phyloP scores from a whole-genome alignment of 1,284 basidiomycete species.

The Athelia sp. region DNA sequence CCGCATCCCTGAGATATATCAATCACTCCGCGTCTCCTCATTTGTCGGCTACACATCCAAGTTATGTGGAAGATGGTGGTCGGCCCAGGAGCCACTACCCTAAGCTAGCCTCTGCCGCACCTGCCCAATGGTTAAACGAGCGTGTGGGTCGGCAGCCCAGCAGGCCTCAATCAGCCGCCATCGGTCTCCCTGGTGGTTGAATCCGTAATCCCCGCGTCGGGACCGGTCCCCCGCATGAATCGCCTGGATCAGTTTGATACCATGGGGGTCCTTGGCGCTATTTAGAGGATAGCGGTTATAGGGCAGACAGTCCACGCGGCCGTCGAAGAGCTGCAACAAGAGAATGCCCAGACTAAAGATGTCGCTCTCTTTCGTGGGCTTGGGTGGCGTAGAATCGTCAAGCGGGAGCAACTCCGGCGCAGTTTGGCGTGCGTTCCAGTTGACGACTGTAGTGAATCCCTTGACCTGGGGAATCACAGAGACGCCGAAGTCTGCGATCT shows the following conservation, averaged over 20 bases:
- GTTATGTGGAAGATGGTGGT: no score
- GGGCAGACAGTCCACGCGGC: background rate
- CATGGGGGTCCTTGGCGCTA: no score
- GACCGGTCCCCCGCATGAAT: background rate
- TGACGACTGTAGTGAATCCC: background rate
- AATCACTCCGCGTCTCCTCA: no score
- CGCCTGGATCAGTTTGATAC: background rate
- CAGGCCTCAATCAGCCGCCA: background rate
- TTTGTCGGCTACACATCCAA: no score
- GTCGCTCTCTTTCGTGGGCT: background rate
- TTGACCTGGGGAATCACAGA: no score
- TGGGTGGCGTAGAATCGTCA: background rate
- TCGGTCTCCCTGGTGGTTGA: background rate
- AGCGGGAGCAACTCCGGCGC: background rate
- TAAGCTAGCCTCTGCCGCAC: no score
- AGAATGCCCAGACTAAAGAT: background rate
- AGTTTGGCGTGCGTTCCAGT: background rate
- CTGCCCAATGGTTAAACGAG: background rate
- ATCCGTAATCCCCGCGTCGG: background rate
- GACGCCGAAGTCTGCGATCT: no score
- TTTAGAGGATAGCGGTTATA: background rate
- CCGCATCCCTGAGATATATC: no score
- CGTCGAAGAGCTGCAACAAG: background rate
- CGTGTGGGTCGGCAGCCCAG: background rate
- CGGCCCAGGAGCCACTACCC: no score